Percentiles rank a stretch among this genome's conserved stretches.
These are phyloP conservation scores for Inga oerstediana DNA, from an alignment of 306 rosid species.

Conservation along the genomic window DNA sequence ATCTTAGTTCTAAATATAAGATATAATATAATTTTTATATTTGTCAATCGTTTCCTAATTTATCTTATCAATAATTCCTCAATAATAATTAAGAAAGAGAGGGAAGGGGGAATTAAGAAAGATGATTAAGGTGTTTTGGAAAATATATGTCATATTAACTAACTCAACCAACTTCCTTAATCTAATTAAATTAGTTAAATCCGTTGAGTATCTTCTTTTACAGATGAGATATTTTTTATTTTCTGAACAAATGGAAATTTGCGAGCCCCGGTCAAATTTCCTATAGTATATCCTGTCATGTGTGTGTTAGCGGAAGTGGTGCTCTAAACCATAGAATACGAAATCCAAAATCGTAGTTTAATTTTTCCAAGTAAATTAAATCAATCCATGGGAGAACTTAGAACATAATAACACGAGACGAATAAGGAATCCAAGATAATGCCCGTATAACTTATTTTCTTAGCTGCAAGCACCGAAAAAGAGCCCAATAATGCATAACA, in stretches of 20 bases:
- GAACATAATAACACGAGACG: background rate
- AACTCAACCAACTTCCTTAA: no score
- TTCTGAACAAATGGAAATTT: background rate
- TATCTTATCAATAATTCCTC: fast-evolving
- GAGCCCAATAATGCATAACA: background rate
- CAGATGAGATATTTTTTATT: background rate
- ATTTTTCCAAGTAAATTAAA: background rate
- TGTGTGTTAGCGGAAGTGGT: background rate
- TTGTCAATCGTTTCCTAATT: no score
- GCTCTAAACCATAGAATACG: background rate
- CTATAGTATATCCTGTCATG: background rate
- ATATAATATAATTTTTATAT: no score
- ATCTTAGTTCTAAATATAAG: no score
- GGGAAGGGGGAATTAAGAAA: no score
- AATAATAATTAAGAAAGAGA: no score
- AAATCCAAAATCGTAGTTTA: background rate
- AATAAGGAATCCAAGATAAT: background rate
- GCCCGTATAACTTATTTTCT: background rate
- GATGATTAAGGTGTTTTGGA: no score
- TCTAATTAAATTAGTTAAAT: no score
- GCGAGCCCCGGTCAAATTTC: background rate
- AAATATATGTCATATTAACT: no score
- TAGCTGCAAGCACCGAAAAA: background rate
- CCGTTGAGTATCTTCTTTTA: background rate
- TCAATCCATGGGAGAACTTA: background rate